A percentile compares a stretch with the other conserved stretches of the same genome.
Evolutionary conservation across 345 rosid genomes (phyloP).

Genomic region (Kandelia obovata): DNA sequence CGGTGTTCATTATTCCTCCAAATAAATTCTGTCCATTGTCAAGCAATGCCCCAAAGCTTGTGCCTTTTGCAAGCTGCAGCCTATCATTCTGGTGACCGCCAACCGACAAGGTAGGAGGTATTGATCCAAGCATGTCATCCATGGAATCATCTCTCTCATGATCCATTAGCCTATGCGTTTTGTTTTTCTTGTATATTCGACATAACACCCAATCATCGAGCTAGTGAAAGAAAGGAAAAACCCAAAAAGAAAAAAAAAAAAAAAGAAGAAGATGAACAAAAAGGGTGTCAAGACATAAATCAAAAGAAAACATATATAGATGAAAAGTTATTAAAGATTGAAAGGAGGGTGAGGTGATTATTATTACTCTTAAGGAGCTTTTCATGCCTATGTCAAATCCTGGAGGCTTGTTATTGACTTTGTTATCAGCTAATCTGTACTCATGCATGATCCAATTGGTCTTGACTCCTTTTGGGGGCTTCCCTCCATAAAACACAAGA

Average conservation of each 20-base stretch:
- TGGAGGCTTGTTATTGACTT: conserved; percentile 48
- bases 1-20: conserved; percentile 42
- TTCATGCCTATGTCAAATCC: conserved; percentile 61
- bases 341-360: background rate
- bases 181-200: conserved; percentile 84
- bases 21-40: conserved; percentile 41
- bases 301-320: background rate
- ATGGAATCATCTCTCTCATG: conserved; percentile 59
- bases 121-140: conserved; percentile 50
- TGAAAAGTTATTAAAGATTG: background rate
- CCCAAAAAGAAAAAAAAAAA: background rate
- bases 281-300: background rate
- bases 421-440: conserved; percentile 26
- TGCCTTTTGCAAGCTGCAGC: conserved; percentile 29
- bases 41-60: conserved; percentile 37
- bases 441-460: conserved; percentile 41
- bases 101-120: conserved; percentile 46
- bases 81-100: conserved; percentile 26
- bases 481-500: conserved; percentile 34
- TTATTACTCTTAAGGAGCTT: conserved; percentile 73
- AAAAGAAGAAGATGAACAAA: too few species aligned
- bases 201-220: conserved; percentile 98
- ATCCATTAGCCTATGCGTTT: conserved; percentile 42
- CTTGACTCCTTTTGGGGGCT: conserved; percentile 34
- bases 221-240: conserved; percentile 25